phyloP scores from a whole-genome alignment of 345 rosid species.

The Hirschfeldia incana region DNA sequence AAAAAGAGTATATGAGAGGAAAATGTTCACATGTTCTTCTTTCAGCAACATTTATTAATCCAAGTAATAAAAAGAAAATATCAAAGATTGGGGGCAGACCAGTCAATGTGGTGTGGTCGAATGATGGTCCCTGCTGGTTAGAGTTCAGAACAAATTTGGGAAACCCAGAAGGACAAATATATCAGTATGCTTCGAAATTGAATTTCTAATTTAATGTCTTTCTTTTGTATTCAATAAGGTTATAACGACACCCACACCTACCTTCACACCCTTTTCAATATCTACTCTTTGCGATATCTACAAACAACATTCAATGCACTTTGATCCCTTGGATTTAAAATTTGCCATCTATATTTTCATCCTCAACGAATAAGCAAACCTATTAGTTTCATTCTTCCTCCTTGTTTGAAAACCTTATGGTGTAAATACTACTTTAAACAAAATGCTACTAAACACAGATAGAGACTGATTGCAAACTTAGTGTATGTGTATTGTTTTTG shows the following conservation, averaged over 20 bases:
- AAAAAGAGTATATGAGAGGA: too few species aligned
- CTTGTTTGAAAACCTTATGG: neutral
- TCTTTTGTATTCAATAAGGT: conserved; percentile 24
- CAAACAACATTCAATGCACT: conserved; percentile 25
- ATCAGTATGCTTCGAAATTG: conserved; percentile 35
- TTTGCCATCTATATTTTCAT: too few species aligned
- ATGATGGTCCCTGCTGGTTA: conserved; percentile 32
- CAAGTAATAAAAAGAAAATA: neutral
- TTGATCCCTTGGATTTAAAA: neutral
- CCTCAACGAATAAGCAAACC: neutral
- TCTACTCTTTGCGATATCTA: conserved; percentile 24
- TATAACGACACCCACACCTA: conserved; percentile 40
- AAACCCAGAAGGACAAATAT: conserved; percentile 26
- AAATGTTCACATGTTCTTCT: neutral
- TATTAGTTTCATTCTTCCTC: neutral
- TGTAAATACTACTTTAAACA: neutral
- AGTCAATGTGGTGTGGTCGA: conserved; percentile 40
- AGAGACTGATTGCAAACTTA: too few species aligned
- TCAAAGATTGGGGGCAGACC: conserved; percentile 30
- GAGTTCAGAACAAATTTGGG: conserved; percentile 17
- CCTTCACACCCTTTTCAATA: conserved; percentile 1
- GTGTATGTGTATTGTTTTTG: too few species aligned
- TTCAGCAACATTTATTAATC: neutral
- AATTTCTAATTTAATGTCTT: conserved; percentile 30
- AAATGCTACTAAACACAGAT: neutral